Evolutionary conservation across 2,329 filamentous ascomycete genomes (phyloP), one percentile per base, ranked within the genome.

Genomic region (Gnomoniopsis smithogilvyi): DNA sequence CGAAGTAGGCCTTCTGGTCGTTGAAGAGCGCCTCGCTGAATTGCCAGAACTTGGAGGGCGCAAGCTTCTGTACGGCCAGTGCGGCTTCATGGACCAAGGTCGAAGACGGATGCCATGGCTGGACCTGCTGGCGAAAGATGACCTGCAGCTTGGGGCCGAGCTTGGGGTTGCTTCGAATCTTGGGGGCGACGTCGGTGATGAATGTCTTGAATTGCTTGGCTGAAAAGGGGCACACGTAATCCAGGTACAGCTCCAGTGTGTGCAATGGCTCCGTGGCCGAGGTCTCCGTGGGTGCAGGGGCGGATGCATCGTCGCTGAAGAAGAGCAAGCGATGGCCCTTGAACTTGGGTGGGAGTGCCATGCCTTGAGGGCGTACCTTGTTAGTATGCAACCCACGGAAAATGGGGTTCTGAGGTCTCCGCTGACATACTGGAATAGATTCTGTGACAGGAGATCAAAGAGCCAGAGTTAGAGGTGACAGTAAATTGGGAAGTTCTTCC

Each of bases 91-190:
- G 91, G 58, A 84, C 80, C 12, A 92, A 81, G 7, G 89, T 92
- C 45, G 86, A 92, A 21, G 89, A 92, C 1, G 94, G 94, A 76
- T 98, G 93, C 94, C 94, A 96, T 15, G 92, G 92, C 77, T 96
- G 92, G 68, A 97, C 85, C 72, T 96, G 92, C 72, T 94, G 93
- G 52, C 93, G 89, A 80, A 97, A 91, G 68, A 98, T 84, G 66
- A 96, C 80, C 67, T 90, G 82, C 2, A 96, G 76, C 62, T 80
- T 81, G 61, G 78, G 65, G 15, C 78, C 72, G 71, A 78, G 80
- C 24, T 76, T 67, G 64, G 89, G 86, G 67, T 86, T 86, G 52
- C 79, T 67, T 62, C 81, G 78, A 66, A 96, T 80, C 51, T 84
- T 72, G 1, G 90, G 88, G 61, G 84, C 78, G 60, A 96, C 83